Conservation (phyloP, 2,329 filamentous ascomycete genomes). For the Penicillium olsonii region DNA sequence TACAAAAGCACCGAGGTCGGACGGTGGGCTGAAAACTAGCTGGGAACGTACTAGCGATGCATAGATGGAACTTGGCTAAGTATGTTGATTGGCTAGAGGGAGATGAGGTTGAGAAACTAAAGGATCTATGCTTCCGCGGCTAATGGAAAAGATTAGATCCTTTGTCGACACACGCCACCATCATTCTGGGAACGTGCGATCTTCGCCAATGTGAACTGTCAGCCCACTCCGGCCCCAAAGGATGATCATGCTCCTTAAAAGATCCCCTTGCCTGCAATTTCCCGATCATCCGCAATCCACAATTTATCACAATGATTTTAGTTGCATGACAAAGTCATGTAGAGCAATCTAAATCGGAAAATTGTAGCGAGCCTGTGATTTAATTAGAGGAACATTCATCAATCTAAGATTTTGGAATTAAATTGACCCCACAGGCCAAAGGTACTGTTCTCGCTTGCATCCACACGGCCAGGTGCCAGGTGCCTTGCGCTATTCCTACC, state of each 20-base stretch:
- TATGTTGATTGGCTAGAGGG: not conserved
- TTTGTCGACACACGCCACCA: not conserved
- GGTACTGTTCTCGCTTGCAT: not conserved
- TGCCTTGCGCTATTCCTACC: not conserved
- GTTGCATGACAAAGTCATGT: not conserved
- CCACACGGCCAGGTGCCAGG: not conserved
- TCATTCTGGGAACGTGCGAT: not conserved
- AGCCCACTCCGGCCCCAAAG: not conserved
- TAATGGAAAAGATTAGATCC: not conserved
- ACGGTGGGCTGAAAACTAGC: not conserved
- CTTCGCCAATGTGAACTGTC: not conserved
- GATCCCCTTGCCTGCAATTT: not conserved
- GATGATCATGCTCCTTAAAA: too few relatives aligned
- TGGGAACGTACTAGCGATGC: not conserved
- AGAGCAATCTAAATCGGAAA: not conserved
- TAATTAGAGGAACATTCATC: not conserved
- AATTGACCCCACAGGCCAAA: not conserved
- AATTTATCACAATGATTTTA: not conserved
- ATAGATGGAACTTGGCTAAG: not conserved
- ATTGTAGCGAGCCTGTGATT: not conserved
- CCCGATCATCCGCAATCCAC: not conserved
- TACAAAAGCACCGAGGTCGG: not conserved
- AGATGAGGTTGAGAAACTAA: not conserved
- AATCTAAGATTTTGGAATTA: not conserved
- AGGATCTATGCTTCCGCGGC: not conserved